These are phyloP conservation scores for Kodamaea neixiangensis DNA, from an alignment of 805 yeast species.

Conservation along the genomic window DNA sequence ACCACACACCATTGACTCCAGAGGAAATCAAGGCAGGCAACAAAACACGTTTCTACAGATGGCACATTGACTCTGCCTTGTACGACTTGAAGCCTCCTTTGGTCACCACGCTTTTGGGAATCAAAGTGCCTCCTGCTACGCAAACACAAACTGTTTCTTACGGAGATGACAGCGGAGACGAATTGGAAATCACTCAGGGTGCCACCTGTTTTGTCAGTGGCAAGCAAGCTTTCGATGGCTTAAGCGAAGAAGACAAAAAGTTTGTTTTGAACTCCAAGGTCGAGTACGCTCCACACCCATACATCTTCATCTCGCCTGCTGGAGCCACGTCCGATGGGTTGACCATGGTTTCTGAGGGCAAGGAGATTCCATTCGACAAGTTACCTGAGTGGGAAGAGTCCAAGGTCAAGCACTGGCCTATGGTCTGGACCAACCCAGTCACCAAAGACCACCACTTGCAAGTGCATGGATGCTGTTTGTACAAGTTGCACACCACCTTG, in stretches of 20 bases:
- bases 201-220: slow-evolving; percentile 91
- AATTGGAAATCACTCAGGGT: slow-evolving; percentile 70
- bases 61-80: slow-evolving; percentile 92
- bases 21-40: slow-evolving; percentile 60
- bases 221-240: slow-evolving; percentile 67
- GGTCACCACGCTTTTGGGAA: slow-evolving; percentile 81
- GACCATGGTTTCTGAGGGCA: slow-evolving; percentile 80
- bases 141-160: slow-evolving; percentile 66
- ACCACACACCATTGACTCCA: slow-evolving; percentile 62
- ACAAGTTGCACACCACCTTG: slow-evolving; percentile 54
- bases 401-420: slow-evolving; percentile 74
- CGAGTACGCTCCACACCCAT: slow-evolving; percentile 91
- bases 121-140: slow-evolving; percentile 71
- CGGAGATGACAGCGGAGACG: slow-evolving; percentile 54
- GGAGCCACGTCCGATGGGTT: slow-evolving; percentile 84
- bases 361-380: slow-evolving; percentile 64
- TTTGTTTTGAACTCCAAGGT: slow-evolving; percentile 78
- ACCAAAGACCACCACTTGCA: slow-evolving; percentile 83
- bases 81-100: slow-evolving; percentile 86
- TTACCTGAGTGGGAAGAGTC: slow-evolving; percentile 83
- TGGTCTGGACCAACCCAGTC: slow-evolving; percentile 91
- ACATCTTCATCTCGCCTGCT: slow-evolving; percentile 79
- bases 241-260: slow-evolving; percentile 70
- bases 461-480: slow-evolving; percentile 86
- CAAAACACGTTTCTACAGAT: slow-evolving; percentile 82